phyloP scores from a whole-genome alignment of 192 early-diverging fungal genomes.

The Pilaira anomala region DNA sequence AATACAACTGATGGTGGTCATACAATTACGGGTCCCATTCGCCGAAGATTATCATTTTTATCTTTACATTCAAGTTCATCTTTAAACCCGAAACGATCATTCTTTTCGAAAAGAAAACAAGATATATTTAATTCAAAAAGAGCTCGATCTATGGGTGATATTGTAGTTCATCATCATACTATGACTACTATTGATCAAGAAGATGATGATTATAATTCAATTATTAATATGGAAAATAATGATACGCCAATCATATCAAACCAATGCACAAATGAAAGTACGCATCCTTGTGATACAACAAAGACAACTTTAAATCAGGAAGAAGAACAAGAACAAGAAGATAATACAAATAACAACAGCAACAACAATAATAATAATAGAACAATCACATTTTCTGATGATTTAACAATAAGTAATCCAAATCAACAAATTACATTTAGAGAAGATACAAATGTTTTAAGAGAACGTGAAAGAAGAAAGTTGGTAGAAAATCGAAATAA shows the following conservation, averaged over 20 bases:
- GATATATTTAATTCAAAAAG: not conserved
- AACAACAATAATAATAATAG: not conserved
- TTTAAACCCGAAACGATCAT: constrained; percentile 2
- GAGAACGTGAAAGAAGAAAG: constrained; percentile 8
- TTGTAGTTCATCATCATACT: not conserved
- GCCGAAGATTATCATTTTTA: constrained; percentile 12
- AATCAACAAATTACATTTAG: constrained; percentile 12
- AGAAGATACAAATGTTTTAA: constrained; percentile 4
- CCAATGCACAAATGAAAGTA: not conserved
- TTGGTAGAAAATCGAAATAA: constrained; percentile 5
- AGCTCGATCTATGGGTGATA: not conserved
- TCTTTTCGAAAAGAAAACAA: constrained; percentile 5
- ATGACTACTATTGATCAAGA: not conserved
- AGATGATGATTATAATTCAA: not conserved
- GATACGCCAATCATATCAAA: not conserved
- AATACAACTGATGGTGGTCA: not conserved
- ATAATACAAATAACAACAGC: no score
- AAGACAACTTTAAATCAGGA: no score
- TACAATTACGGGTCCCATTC: not conserved
- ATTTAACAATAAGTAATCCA: not conserved
- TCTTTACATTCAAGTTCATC: constrained; percentile 12
- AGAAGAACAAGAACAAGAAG: no score
- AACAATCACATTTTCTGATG: not conserved
- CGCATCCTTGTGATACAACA: not conserved
- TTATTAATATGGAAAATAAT: not conserved